Evolutionary conservation across 2,329 filamentous ascomycete species (phyloP).

Genomic region (Colletotrichum musae): DNA sequence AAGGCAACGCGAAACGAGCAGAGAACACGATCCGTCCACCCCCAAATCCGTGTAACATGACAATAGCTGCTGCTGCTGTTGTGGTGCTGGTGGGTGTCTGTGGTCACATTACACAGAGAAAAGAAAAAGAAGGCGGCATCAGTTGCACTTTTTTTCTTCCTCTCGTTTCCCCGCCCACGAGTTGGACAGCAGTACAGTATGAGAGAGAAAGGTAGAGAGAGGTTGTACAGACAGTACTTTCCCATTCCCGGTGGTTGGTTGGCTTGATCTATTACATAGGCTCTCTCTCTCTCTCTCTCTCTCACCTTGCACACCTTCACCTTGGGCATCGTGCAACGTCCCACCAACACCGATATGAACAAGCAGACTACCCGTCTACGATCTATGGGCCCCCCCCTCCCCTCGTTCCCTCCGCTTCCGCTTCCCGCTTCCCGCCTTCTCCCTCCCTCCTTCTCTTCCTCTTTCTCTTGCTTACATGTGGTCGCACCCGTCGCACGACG

Average conservation of each 20-base stretch:
- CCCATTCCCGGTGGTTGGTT: background rate
- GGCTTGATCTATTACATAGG: background rate
- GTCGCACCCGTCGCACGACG: background rate
- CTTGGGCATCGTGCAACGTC: conserved; percentile 24
- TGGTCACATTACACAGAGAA: conserved; percentile 8
- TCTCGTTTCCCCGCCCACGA: background rate
- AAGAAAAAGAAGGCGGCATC: background rate
- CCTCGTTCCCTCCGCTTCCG: background rate
- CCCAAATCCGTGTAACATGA: no score
- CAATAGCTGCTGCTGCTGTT: background rate
- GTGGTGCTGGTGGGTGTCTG: background rate
- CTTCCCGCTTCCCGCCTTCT: background rate
- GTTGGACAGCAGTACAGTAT: no score
- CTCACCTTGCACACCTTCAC: background rate
- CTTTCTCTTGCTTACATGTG: background rate
- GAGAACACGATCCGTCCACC: no score
- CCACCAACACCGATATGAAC: conserved; percentile 38
- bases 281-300: no score
- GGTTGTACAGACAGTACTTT: background rate
- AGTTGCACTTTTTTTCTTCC: background rate
- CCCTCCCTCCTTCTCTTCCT: background rate
- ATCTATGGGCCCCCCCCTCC: conserved; percentile 18
- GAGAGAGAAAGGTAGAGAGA: no score
- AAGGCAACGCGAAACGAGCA: no score
- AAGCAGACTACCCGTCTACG: conserved; percentile 40